Evolutionary conservation across 306 rosid genomes (phyloP), one percentile per base, ranked within the genome.

Genomic region (Prunus mira): DNA sequence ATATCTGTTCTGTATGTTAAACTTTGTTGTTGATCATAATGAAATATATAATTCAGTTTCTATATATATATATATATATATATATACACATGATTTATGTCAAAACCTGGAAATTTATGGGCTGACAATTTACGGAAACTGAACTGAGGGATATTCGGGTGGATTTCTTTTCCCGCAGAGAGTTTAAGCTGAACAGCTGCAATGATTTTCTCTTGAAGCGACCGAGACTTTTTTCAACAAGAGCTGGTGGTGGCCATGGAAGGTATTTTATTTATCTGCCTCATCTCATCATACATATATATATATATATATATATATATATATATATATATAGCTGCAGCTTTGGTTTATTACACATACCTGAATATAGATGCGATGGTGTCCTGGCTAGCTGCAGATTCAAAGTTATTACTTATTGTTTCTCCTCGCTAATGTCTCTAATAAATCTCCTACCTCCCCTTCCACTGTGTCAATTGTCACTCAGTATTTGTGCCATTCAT

Each of bases 201-300:
- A 68, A 73, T 78, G 85, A 46, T 68, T 76, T 86, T 79, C 71
- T 82, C 18, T 54, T 73, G 24, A 85, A 82, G 32, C 22, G 75
- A 58, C 45, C 76, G 58, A 87, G 89, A 74, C 82, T 79, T 47
- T 86, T 77, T 67, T 75, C 88, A 50, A 77, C 84, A 12, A 82
- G 64, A 60, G 86, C 82, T 51, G 78, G 54, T 70, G 85, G 83
- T 83, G 87, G 84, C 58, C 75, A 41, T 73, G 86, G 86, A 86
- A 89, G 93, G 97, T 89, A 74, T 75, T 11, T 38, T 1, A 38
- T 38, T 38, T 38, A 38, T 38, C 43, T 1, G 43, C 9, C 43
- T 38, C 43, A 38, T 38, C 43, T 38, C 43, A 38, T 38, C 43
- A 6, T 63, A 38, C 28, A 46, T 25, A 12, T 24, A 24, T 41